Evolutionary conservation across 257 asterid species (phyloP).

Genomic region (Mentha longifolia): DNA sequence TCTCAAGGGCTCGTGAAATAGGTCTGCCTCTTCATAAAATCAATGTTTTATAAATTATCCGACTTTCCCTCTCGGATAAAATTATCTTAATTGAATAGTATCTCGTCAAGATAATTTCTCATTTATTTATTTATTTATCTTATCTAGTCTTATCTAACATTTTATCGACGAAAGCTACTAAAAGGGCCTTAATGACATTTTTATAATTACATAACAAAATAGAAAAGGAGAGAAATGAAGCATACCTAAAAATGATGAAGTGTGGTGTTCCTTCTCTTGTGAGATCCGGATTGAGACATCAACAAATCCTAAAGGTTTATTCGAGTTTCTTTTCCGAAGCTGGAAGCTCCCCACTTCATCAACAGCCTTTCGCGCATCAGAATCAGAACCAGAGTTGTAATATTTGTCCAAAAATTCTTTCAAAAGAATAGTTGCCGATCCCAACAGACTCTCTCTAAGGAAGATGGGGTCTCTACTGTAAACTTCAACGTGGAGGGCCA

Average conservation of each 20-base stretch:
- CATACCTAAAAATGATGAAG: constrained; percentile 41
- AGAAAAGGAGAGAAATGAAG: neutral
- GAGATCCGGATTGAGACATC: constrained; percentile 72
- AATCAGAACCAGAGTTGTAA: constrained; percentile 16
- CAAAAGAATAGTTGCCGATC: constrained; percentile 65
- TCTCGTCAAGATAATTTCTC: neutral
- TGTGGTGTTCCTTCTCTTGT: constrained; percentile 58
- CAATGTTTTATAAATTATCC: no score
- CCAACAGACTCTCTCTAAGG: constrained; percentile 67
- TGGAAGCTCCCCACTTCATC: constrained; percentile 92
- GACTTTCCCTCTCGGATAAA: no score
- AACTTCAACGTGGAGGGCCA: constrained; percentile 69
- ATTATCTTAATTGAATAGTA: no score
- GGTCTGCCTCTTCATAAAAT: no score
- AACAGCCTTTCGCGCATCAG: constrained; percentile 54
- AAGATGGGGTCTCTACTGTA: constrained; percentile 80
- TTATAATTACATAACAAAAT: no score
- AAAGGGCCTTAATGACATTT: no score
- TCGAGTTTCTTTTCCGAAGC: constrained; percentile 64
- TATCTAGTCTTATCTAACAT: no score
- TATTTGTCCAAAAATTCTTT: constrained; percentile 79
- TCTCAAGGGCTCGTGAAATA: no score
- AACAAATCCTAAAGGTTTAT: constrained; percentile 68
- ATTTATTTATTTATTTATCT: no score
- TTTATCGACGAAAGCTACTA: no score